A percentile compares a stretch with the other conserved stretches of the same genome.
These are phyloP conservation scores for Cajanus cajan DNA, from an alignment of 306 rosid genomes.

Conservation along the genomic window DNA sequence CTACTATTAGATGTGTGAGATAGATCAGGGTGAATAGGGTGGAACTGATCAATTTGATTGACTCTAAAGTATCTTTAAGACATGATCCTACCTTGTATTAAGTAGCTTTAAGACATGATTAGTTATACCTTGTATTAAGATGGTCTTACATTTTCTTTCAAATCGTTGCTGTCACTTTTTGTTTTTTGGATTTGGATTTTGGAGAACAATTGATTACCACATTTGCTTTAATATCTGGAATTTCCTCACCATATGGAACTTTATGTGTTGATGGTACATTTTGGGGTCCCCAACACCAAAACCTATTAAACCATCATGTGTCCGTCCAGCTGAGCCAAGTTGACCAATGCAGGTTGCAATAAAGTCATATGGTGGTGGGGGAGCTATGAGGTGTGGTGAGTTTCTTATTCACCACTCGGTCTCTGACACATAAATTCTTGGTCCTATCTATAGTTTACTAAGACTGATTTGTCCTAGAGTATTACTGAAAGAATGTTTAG, in stretches of 20 bases:
- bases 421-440: not conserved
- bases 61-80: conserved; percentile 19
- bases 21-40: conserved; percentile 14
- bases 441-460: not conserved
- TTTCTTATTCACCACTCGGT: not conserved
- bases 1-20: conserved; percentile 33
- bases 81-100: not conserved
- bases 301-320: not conserved
- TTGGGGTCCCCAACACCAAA: not conserved
- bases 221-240: not conserved
- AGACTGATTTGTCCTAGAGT: not conserved
- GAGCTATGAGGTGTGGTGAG: not conserved
- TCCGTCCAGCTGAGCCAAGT: not conserved
- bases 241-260: not conserved
- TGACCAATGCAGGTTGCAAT: not conserved
- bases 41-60: not conserved
- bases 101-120: too few species aligned
- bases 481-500: too few species aligned
- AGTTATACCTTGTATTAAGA: conserved; percentile 12
- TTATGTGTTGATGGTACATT: not conserved
- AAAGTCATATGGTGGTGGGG: not conserved
- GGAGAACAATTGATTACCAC: not conserved
- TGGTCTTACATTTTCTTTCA: conserved; percentile 46
- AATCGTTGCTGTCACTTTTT: conserved; percentile 41
- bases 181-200: not conserved